Percentiles rank a stretch among this genome's conserved stretches.
Conservation (phyloP, 2,329 filamentous ascomycete genomes). For the Uncinocarpus reesii region DNA sequence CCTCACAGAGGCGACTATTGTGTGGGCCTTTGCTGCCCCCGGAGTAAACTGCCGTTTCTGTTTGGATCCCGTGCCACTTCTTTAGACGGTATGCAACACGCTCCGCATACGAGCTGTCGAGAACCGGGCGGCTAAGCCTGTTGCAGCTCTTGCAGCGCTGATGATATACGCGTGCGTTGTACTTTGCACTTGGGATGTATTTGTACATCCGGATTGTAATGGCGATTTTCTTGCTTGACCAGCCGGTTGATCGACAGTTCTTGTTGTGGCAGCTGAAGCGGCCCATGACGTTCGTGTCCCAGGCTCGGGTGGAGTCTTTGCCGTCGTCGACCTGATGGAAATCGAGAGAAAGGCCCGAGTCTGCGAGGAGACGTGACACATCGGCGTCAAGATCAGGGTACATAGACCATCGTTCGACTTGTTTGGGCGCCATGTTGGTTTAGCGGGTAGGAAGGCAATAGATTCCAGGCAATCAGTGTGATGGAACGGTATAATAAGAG, state of each 20-base stretch:
- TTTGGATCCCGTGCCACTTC: conserved; percentile 31
- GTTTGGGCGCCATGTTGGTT: too few species aligned
- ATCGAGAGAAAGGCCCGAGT: conserved; percentile 24
- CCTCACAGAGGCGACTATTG: conserved; percentile 24
- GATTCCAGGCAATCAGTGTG: too few species aligned
- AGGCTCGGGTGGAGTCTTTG: conserved; percentile 20
- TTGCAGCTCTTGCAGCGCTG: conserved; percentile 34
- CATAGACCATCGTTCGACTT: conserved; percentile 29
- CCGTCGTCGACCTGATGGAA: conserved; percentile 27
- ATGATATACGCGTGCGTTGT: conserved; percentile 39
- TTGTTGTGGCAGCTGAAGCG: conserved; percentile 31
- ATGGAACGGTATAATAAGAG: too few species aligned
- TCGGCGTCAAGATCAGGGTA: conserved; percentile 26
- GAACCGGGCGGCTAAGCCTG: conserved; percentile 25
- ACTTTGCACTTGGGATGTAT: conserved; percentile 24
- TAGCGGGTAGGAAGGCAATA: neutral
- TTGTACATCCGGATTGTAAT: conserved; percentile 38
- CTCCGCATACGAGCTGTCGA: conserved; percentile 35
- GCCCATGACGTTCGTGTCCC: conserved; percentile 37
- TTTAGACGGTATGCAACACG: conserved; percentile 37
- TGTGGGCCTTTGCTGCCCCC: conserved; percentile 22
- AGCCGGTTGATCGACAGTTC: conserved; percentile 25
- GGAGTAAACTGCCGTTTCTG: conserved; percentile 18
- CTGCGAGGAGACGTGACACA: conserved; percentile 25
- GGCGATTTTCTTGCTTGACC: conserved; percentile 35